Conservation (phyloP, 495 filamentous ascomycete genomes). For the Aspergillus affinis region DNA sequence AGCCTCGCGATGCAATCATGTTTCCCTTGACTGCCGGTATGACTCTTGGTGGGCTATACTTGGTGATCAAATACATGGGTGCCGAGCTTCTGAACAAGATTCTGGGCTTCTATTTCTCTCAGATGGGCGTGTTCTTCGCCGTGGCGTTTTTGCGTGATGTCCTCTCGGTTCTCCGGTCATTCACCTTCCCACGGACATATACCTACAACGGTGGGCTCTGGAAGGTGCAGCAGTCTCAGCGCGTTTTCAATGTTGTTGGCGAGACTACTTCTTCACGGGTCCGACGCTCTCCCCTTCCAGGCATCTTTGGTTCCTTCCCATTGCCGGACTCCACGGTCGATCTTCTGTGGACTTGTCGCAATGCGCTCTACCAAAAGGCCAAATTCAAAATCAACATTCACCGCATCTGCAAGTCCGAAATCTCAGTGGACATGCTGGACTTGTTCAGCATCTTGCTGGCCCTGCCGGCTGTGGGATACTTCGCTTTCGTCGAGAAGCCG, state of each 20-base stretch:
- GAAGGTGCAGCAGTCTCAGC: slow-evolving; percentile 36
- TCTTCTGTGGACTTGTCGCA: slow-evolving; percentile 50
- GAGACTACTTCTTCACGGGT: slow-evolving; percentile 10
- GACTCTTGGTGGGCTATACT: slow-evolving; percentile 75
- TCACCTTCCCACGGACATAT: slow-evolving; percentile 69
- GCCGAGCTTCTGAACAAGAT: slow-evolving; percentile 80
- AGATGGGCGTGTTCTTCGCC: slow-evolving; percentile 73
- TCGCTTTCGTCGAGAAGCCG: slow-evolving; percentile 67
- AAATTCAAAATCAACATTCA: slow-evolving; percentile 47
- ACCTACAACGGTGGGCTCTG: slow-evolving; percentile 33
- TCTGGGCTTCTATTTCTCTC: slow-evolving; percentile 80
- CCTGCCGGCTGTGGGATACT: slow-evolving; percentile 58
- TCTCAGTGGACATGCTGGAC: slow-evolving; percentile 52
- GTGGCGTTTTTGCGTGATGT: slow-evolving; percentile 66
- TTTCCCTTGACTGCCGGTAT: slow-evolving; percentile 79
- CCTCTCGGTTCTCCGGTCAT: slow-evolving; percentile 60
- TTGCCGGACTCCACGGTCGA: slow-evolving; percentile 33
- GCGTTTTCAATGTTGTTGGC: slow-evolving; percentile 23
- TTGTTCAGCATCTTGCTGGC: slow-evolving; percentile 61
- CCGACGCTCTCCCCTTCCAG: slow-evolving; percentile 53
- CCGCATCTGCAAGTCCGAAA: slow-evolving; percentile 42
- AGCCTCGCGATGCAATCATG: slow-evolving; percentile 79
- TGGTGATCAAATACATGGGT: slow-evolving; percentile 85
- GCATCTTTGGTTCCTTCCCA: slow-evolving; percentile 42
- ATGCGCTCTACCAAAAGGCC: slow-evolving; percentile 46